phyloP scores from a whole-genome alignment of 177 flowering plant species.

The Vitis hybrid region DNA sequence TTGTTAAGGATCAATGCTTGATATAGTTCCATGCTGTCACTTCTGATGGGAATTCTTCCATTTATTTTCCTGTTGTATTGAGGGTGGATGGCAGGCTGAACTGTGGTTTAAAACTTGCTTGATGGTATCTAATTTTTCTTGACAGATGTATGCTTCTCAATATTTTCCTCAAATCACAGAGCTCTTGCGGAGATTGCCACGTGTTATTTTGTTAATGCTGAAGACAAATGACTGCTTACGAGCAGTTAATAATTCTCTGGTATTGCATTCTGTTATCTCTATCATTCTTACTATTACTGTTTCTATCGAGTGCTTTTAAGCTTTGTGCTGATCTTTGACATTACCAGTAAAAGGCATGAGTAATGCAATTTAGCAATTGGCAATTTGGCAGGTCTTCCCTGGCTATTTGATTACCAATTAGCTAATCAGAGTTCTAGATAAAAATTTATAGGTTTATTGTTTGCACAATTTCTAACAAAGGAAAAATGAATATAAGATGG shows the following conservation, averaged over 20 bases:
- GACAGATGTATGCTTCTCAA: constrained; percentile 95
- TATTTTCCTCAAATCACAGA: constrained; percentile 87
- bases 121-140: constrained; percentile 2
- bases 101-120: neutral
- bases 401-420: too few relatives aligned
- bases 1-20: neutral
- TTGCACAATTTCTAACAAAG: too few relatives aligned
- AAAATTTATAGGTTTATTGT: too few relatives aligned
- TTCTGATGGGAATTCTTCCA: neutral
- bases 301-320: neutral
- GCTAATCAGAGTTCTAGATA: too few relatives aligned
- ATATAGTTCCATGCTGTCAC: neutral
- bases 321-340: neutral
- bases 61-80: neutral
- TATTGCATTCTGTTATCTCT: constrained; percentile 23
- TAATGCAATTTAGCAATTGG: too few relatives aligned
- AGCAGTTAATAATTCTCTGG: constrained; percentile 79
- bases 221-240: constrained; percentile 97
- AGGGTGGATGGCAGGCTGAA: neutral
- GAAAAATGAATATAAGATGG: too few relatives aligned
- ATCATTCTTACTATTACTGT: neutral
- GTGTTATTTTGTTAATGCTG: constrained; percentile 85
- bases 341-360: neutral
- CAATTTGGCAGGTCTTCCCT: too few relatives aligned
- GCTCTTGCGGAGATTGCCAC: constrained; percentile 83